Conservation (phyloP, 306 rosid genomes). For the Gastrolobium villosum region DNA sequence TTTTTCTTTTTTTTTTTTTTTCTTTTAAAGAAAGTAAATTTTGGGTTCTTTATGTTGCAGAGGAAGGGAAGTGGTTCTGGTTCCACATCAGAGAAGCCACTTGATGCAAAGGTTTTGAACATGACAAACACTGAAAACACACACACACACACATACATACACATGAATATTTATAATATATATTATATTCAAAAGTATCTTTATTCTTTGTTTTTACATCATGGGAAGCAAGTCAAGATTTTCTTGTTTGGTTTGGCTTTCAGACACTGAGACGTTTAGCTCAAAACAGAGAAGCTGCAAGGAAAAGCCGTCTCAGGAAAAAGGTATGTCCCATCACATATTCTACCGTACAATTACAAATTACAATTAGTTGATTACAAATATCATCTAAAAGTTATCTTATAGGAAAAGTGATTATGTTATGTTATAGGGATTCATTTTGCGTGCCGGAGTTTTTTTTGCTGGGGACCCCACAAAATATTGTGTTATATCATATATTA, state of each 20-base stretch:
- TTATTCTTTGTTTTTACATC: background rate
- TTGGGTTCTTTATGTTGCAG: constrained; percentile 58
- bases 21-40: background rate
- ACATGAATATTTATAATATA: background rate
- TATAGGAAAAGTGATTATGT: too few relatives aligned
- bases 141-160: background rate
- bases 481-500: background rate
- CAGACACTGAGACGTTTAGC: constrained; percentile 95
- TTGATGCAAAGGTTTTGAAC: constrained; percentile 83
- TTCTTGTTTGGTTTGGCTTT: constrained; percentile 34
- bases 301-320: constrained; percentile 93
- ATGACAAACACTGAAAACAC: background rate
- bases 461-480: too few relatives aligned
- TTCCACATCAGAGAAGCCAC: constrained; percentile 84
- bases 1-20: background rate
- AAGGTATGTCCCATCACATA: constrained; percentile 66
- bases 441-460: too few relatives aligned
- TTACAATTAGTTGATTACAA: background rate
- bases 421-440: too few relatives aligned
- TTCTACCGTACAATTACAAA: background rate
- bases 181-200: background rate
- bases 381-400: too few relatives aligned
- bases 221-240: constrained; percentile 23
- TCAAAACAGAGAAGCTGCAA: constrained; percentile 97
- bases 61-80: constrained; percentile 82